A percentile compares a stretch with the other conserved stretches of the same genome.
These are phyloP conservation scores for Ochetophila trinervis DNA, from an alignment of 306 rosid species.

Conservation along the genomic window DNA sequence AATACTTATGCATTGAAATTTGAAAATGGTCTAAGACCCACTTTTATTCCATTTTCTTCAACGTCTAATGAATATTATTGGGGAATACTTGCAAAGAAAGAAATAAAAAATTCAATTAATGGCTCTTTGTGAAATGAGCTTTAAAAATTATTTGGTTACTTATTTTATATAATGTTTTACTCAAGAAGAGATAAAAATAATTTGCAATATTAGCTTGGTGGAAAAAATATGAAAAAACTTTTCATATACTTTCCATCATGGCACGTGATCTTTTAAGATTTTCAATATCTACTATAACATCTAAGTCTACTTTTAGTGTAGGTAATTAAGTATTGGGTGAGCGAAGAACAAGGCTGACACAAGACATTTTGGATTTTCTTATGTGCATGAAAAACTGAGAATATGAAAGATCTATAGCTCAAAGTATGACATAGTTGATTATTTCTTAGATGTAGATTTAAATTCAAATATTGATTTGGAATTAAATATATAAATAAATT, in stretches of 20 bases:
- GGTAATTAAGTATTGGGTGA: constrained; percentile 3
- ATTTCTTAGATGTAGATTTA: background rate
- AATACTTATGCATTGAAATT: too few relatives aligned
- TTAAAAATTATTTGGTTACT: background rate
- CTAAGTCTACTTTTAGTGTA: constrained; percentile 2
- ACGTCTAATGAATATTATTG: too few relatives aligned
- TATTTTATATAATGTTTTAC: background rate
- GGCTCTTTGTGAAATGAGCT: constrained; percentile 4
- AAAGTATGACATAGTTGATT: background rate
- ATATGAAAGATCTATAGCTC: background rate
- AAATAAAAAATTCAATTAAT: too few relatives aligned
- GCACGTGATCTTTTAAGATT: background rate
- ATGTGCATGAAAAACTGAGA: constrained; percentile 11
- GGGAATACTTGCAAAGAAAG: too few relatives aligned
- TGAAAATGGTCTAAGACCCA: too few relatives aligned
- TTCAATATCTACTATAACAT: background rate
- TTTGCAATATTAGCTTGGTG: constrained; percentile 3
- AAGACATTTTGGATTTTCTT: background rate
- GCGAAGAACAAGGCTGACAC: background rate
- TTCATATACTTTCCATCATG: constrained; percentile 9
- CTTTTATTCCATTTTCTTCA: too few relatives aligned
- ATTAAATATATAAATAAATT: too few relatives aligned
- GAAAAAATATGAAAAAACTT: background rate
- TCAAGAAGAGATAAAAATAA: background rate
- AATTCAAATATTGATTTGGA: background rate